Evolutionary conservation across 2,329 filamentous ascomycete species (phyloP).

Genomic region (Aspergillus flavus): DNA sequence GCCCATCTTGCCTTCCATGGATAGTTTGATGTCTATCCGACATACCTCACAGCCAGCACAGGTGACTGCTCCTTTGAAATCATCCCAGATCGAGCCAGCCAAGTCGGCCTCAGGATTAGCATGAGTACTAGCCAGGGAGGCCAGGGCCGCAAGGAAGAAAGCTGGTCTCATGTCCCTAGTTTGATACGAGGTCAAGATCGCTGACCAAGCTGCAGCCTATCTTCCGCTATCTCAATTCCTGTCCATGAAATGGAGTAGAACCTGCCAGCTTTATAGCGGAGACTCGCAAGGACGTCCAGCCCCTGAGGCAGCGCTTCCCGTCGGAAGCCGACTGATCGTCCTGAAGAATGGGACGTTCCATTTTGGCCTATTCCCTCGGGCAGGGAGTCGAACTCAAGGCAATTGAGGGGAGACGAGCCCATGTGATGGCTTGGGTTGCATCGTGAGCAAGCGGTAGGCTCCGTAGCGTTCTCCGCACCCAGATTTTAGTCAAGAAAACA

Average conservation of each 20-base stretch:
- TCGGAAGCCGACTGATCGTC: slow-evolving; percentile 1
- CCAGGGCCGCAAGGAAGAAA: slow-evolving; percentile 14
- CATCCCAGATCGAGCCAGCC: slow-evolving; percentile 27
- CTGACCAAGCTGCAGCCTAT: neutral
- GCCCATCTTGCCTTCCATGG: neutral
- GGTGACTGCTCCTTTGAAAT: slow-evolving; percentile 34
- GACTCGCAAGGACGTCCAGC: neutral
- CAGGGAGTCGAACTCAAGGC: neutral
- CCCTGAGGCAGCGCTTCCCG: neutral
- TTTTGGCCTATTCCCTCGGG: neutral
- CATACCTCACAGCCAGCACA: slow-evolving; percentile 34
- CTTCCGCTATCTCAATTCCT: neutral
- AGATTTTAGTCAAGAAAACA: neutral
- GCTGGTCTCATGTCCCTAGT: slow-evolving; percentile 16
- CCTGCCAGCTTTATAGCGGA: neutral
- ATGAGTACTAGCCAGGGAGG: slow-evolving; percentile 11
- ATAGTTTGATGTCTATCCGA: neutral
- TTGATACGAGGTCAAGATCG: neutral
- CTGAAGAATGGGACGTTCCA: neutral
- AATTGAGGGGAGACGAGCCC: neutral
- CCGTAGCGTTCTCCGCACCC: neutral
- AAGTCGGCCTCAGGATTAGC: slow-evolving; percentile 10
- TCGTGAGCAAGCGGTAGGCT: neutral
- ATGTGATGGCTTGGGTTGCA: slow-evolving; percentile 2
- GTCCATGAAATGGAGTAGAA: neutral